Conservation (phyloP, 768 basidiomycete genomes). For the Suillus hirtellus region DNA sequence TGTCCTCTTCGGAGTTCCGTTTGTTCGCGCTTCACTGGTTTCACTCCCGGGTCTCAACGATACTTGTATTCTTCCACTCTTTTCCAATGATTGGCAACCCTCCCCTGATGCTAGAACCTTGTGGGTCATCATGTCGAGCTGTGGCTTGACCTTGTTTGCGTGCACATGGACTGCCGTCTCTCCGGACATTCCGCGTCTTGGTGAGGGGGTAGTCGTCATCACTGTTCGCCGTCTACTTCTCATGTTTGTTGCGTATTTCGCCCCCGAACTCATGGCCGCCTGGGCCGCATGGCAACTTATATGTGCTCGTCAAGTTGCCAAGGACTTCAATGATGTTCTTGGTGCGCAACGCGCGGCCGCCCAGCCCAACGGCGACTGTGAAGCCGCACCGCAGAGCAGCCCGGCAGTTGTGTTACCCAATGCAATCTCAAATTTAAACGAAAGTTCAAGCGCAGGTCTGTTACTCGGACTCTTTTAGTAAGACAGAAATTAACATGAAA, state of each 20-base stretch:
- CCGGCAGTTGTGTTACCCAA: too few relatives aligned
- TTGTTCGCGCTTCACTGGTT: background rate
- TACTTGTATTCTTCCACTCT: background rate
- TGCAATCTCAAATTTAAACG: too few relatives aligned
- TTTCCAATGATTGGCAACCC: too few relatives aligned
- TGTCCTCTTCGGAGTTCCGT: background rate
- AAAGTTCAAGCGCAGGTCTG: too few relatives aligned
- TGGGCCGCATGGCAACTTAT: background rate
- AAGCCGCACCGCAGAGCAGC: too few relatives aligned
- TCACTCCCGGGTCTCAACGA: background rate
- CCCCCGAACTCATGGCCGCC: background rate
- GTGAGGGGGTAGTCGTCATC: too few relatives aligned
- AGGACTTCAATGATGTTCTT: background rate
- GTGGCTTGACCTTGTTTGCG: too few relatives aligned
- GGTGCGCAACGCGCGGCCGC: background rate
- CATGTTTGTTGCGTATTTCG: background rate
- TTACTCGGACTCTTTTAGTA: background rate
- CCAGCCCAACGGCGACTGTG: too few relatives aligned
- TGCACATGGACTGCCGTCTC: too few relatives aligned
- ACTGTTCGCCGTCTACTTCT: background rate
- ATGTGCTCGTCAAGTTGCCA: background rate
- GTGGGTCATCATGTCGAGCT: too few relatives aligned
- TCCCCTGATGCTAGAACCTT: too few relatives aligned
- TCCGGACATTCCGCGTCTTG: background rate
- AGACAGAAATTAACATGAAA: background rate